Base-by-base conservation (phyloP, 179 eudicot species). In the Camellia oleifera region DNA sequence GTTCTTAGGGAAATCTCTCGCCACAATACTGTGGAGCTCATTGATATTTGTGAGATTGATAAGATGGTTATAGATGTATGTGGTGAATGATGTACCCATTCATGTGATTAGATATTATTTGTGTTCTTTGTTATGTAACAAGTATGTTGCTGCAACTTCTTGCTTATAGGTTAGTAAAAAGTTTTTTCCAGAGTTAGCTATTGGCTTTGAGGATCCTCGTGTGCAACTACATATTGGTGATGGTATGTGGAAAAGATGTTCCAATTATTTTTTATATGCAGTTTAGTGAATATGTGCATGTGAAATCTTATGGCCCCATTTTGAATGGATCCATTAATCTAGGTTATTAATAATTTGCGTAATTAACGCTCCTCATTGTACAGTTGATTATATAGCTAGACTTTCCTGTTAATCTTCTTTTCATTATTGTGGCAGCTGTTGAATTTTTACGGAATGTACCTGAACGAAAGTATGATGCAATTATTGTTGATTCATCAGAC, bases 31-130 rank as follows among this genome's bases (percentile, higher is more conserved):
- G 99, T 94, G 84, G 93, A 92, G 84, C 84, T 79, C 48, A 92
- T 96, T 82, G 98, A 96, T 86, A 96, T 94, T 45, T 96, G 99
- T 88, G 98, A 96, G 85, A 96, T 96, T 64, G 99, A 96, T 90
- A 74, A 92, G 81, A 88, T 96, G 97, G 99, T 96, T 81, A 89
- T 96, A 83, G 95, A 96, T 88, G 99, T 96, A 88, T 84, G 98
- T 78, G 77, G n/a, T 17, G 62, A 46, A 60, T 54, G 12, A 64
- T 18, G 20, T 70, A 45, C 52, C 17, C 71, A 32, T 60, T 84
- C 26, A 15, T 54, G 3, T 78, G 10, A 5, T 56, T 66, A 12
- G 15, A 53, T 11, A 73, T 57, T 54, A 42, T 10, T 48, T 52
- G 63, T 54, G 9, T 13, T 74, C 7, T 68, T 23, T 13, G 5